These are phyloP conservation scores for Planoprotostelium fungivorum DNA, from an alignment of 78 protist genomes.

Conservation along the genomic window DNA sequence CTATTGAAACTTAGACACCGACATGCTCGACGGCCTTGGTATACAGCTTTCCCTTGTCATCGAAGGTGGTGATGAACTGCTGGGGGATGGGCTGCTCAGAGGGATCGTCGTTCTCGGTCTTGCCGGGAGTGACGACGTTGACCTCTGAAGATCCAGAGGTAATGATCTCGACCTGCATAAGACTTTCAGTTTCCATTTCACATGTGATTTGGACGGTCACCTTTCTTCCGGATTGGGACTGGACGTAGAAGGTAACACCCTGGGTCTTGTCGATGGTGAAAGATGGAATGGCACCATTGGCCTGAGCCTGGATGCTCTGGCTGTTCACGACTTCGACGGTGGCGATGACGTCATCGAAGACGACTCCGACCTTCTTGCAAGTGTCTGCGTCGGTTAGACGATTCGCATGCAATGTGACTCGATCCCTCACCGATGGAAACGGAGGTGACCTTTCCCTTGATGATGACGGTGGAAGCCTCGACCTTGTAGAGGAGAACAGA, in stretches of 20 bases:
- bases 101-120: slow-evolving; percentile 54
- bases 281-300: slow-evolving; percentile 58
- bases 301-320: slow-evolving; percentile 71
- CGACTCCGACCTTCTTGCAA: slow-evolving; percentile 82
- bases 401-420: no score
- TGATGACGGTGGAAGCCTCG: slow-evolving; percentile 29
- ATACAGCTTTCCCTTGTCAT: slow-evolving; percentile 1
- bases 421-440: no score
- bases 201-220: neutral
- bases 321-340: slow-evolving; percentile 78
- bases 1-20: no score
- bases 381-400: slow-evolving; percentile 46
- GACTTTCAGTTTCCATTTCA: neutral
- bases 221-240: slow-evolving; percentile 12
- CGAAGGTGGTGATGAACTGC: slow-evolving; percentile 68
- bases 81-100: slow-evolving; percentile 73
- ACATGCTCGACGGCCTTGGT: no score
- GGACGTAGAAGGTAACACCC: slow-evolving; percentile 61
- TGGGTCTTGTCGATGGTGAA: slow-evolving; percentile 78
- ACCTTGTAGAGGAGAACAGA: slow-evolving; percentile 71
- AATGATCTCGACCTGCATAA: slow-evolving; percentile 63
- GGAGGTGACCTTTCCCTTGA: slow-evolving; percentile 85
- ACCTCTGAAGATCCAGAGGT: slow-evolving; percentile 83
- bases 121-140: slow-evolving; percentile 79
- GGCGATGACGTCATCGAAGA: slow-evolving; percentile 74